Evolutionary conservation across 306 rosid species (phyloP).

Genomic region (Oxytropis ochrocephala): DNA sequence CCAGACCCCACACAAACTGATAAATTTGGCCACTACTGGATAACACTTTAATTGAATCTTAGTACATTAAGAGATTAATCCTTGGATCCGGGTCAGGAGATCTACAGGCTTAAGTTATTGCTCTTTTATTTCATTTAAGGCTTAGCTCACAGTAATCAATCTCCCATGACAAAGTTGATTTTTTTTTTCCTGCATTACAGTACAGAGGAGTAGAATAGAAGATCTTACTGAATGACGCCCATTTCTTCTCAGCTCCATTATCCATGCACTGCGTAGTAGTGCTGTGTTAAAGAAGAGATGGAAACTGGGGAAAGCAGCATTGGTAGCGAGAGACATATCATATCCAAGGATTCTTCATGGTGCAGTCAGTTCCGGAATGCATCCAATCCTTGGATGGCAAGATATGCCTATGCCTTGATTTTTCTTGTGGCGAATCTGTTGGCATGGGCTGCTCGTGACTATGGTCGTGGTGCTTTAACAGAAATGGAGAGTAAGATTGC

Average conservation of each 20-base stretch:
- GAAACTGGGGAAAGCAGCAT: slow-evolving; percentile 37
- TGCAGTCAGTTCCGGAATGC: slow-evolving; percentile 68
- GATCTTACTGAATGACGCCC: slow-evolving; percentile 9
- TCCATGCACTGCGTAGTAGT: slow-evolving; percentile 17
- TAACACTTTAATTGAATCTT: no score
- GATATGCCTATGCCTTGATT: slow-evolving; percentile 75
- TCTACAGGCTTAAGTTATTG: not conserved
- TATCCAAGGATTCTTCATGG: slow-evolving; percentile 50
- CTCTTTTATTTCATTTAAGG: slow-evolving; percentile 12
- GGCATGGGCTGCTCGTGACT: slow-evolving; percentile 97
- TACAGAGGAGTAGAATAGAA: slow-evolving; percentile 4
- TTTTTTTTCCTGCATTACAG: slow-evolving; percentile 12
- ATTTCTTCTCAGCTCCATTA: slow-evolving; percentile 12
- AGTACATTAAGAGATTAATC: no score
- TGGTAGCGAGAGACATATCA: slow-evolving; percentile 23
- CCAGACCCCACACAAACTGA: no score
- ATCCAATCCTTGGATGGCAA: slow-evolving; percentile 98
- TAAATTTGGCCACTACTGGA: no score
- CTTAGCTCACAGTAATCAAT: slow-evolving; percentile 13
- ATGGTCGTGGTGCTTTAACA: slow-evolving; percentile 56
- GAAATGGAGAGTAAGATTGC: slow-evolving; percentile 78
- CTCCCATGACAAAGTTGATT: slow-evolving; percentile 13
- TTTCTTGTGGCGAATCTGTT: slow-evolving; percentile 68
- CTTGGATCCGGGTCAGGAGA: no score
- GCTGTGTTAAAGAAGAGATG: slow-evolving; percentile 40